Percentiles rank a stretch among this genome's conserved stretches.
These are phyloP conservation scores for Boletus subcaerulescens DNA, from an alignment of 768 basidiomycete genomes.

Conservation along the genomic window DNA sequence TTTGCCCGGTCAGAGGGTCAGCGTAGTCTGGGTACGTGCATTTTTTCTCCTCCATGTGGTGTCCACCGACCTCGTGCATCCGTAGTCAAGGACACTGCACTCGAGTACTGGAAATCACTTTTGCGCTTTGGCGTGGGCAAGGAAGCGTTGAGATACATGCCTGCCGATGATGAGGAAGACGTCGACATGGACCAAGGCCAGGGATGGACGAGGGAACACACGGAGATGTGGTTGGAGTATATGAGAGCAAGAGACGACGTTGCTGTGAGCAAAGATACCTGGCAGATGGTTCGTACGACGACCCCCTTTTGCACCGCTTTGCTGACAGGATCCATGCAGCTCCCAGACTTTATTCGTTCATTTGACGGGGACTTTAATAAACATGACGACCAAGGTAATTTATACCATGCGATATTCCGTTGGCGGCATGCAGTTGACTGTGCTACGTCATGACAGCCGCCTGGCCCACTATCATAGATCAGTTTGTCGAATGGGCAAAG, in stretches of 20 bases:
- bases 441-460: conserved; percentile 48
- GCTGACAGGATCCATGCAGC: conserved; percentile 41
- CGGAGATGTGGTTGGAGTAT: conserved; percentile 78
- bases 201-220: conserved; percentile 64
- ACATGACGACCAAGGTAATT: conserved; percentile 71
- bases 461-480: conserved; percentile 87
- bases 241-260: conserved; percentile 59
- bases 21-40: conserved; percentile 66
- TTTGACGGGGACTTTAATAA: conserved; percentile 70
- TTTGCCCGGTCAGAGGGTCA: conserved; percentile 76
- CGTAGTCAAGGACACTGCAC: conserved; percentile 65
- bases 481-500: conserved; percentile 71
- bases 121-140: conserved; percentile 68
- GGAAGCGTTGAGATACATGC: conserved; percentile 54
- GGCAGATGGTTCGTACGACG: conserved; percentile 66
- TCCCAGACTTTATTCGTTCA: conserved; percentile 73
- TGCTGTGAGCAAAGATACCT: conserved; percentile 86
- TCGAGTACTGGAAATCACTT: conserved; percentile 76
- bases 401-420: conserved; percentile 11
- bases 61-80: background rate
- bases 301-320: conserved; percentile 4
- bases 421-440: background rate
- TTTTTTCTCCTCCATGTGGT: background rate
- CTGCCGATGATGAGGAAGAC: conserved; percentile 42
- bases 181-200: conserved; percentile 41